phyloP scores from a whole-genome alignment of 768 basidiomycete species.

The Rhizopogon salebrosus region DNA sequence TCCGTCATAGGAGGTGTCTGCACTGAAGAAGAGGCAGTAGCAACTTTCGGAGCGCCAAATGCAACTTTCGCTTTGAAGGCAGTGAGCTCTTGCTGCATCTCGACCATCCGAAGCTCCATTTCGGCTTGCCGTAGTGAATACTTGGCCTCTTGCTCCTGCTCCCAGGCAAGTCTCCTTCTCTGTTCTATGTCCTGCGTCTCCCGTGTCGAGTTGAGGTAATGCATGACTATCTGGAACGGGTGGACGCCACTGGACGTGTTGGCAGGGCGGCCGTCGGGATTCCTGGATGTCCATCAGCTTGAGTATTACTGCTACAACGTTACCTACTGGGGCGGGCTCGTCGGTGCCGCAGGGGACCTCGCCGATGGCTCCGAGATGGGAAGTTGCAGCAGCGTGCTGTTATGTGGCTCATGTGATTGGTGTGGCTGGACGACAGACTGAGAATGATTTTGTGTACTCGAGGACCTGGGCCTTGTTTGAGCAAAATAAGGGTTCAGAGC shows the following conservation, averaged over 20 bases:
- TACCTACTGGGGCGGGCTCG: slow-evolving; percentile 35
- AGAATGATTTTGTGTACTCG: slow-evolving; percentile 16
- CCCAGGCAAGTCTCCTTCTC: slow-evolving; percentile 59
- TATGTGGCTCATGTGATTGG: slow-evolving; percentile 46
- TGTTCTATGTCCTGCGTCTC: slow-evolving; percentile 59
- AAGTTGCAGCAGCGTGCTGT: slow-evolving; percentile 63
- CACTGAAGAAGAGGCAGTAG: slow-evolving; percentile 5
- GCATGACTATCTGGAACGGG: slow-evolving; percentile 56
- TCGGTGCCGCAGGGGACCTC: slow-evolving; percentile 19
- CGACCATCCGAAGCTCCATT: slow-evolving; percentile 50
- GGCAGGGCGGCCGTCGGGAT: slow-evolving; percentile 15
- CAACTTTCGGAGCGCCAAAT: slow-evolving; percentile 14
- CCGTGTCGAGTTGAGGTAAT: slow-evolving; percentile 50
- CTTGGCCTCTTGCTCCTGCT: slow-evolving; percentile 63
- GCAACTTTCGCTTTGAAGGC: slow-evolving; percentile 38
- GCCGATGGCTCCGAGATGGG: slow-evolving; percentile 45
- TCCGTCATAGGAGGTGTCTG: background rate
- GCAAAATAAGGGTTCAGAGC: slow-evolving; percentile 69
- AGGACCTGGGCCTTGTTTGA: slow-evolving; percentile 33
- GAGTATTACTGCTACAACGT: background rate
- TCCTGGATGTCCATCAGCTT: slow-evolving; percentile 6
- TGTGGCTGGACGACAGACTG: slow-evolving; percentile 24
- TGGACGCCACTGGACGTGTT: slow-evolving; percentile 32
- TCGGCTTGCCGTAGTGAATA: slow-evolving; percentile 49
- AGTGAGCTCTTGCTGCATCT: slow-evolving; percentile 50